Evolutionary conservation across 345 rosid species (phyloP).

Genomic region (Psidium guajava): DNA sequence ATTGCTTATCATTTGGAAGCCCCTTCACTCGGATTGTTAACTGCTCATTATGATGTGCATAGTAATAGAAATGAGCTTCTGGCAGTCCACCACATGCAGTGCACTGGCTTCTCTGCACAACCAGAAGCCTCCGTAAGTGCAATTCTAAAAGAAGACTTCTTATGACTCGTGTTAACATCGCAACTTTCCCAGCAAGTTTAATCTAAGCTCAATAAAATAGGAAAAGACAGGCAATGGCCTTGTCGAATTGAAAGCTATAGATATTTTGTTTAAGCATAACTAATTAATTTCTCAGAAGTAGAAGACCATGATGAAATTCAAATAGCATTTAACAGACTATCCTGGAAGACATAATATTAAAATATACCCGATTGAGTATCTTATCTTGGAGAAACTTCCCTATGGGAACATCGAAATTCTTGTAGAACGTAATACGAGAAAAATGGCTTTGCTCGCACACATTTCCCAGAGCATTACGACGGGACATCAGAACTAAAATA

Average conservation of each 20-base stretch:
- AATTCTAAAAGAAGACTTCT: background rate
- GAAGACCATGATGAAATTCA: background rate
- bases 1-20: conserved; percentile 19
- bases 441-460: conserved; percentile 89
- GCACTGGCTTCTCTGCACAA: conserved; percentile 62
- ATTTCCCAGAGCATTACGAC: conserved; percentile 55
- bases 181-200: background rate
- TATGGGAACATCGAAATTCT: conserved; percentile 74
- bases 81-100: conserved; percentile 49
- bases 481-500: conserved; percentile 88
- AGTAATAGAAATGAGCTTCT: conserved; percentile 68
- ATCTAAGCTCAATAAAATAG: background rate
- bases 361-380: conserved; percentile 67
- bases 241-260: background rate
- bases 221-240: background rate
- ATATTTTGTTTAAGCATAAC: background rate
- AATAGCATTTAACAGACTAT: background rate
- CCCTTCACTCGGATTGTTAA: conserved; percentile 64
- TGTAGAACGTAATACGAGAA: conserved; percentile 88
- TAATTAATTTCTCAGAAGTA: background rate
- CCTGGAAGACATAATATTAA: background rate
- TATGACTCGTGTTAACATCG: background rate
- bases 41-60: conserved; percentile 77
- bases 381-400: conserved; percentile 76
- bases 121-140: background rate